Base-by-base conservation (phyloP, 768 basidiomycete genomes). In the Leccinum broughii region DNA sequence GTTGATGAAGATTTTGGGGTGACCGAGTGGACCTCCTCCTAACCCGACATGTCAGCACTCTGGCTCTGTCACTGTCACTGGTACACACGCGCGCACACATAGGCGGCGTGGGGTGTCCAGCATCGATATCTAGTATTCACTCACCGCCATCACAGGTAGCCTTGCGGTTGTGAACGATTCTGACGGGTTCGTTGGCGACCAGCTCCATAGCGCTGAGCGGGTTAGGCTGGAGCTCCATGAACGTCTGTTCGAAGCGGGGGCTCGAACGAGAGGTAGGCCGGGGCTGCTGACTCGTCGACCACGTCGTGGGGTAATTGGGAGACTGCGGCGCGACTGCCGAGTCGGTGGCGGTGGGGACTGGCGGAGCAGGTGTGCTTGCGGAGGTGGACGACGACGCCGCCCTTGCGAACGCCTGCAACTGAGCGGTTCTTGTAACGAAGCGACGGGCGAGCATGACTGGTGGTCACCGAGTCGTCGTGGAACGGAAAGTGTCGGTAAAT, bases 1-100 rank as follows among this genome's bases (percentile, higher is more conserved):
- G 78, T 98, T 98, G 74, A 99, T 94, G 70, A 85, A 98, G 61
- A 98, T 87, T 80, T 94, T 95, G 6, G 97, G 97, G 72, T 99
- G 97, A 24, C 97, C 97, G 30, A 99, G 83, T 48, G 97, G 85
- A 11, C 96, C 97, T 72, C 87, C 89, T 76, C 96, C 96, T 98
- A 72, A 51, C 48, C 55, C 55, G 55, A 55, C 22, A 22, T 22
- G 50, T 71, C 46, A 71, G 62, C 58, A 59, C 32, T 35, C 34
- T 28, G 44, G 62, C 57, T 51, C 37, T 20, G n/a, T 20, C 6
- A 46, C 11, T 46, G 20, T 46, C 44, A 44, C 41, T n/a, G n/a
- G 34, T 5, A 35, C 34, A 10, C n/a, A 2, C n/a, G 41, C 41
- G n/a, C n/a, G n/a, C 41, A 4, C 41, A n/a, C 41, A n/a, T n/a